Conservation (phyloP, 768 basidiomycete genomes). For the Lactarius pseudohatsudake region DNA sequence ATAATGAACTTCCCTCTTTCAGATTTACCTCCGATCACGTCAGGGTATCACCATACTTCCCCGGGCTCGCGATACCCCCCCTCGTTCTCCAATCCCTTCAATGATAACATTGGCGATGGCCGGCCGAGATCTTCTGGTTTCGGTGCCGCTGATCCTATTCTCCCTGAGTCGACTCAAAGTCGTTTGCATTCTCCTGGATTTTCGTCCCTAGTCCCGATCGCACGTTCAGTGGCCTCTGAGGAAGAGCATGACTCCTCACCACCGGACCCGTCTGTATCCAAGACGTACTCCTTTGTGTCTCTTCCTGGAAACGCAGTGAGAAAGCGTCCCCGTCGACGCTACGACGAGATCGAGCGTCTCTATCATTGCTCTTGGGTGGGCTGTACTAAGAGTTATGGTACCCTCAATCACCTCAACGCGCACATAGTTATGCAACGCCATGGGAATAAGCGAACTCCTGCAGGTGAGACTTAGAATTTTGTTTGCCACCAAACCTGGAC, state of each 20-base stretch:
- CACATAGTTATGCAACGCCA: conserved; percentile 99
- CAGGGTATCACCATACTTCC: conserved; percentile 12
- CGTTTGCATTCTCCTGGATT: conserved; percentile 23
- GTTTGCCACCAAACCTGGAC: conserved; percentile 9
- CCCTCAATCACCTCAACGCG: conserved; percentile 95
- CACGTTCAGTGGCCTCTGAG: conserved; percentile 29
- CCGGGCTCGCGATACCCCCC: conserved; percentile 15
- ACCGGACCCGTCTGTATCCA: conserved; percentile 36
- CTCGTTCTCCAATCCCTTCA: conserved; percentile 21
- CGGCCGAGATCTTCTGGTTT: conserved; percentile 24
- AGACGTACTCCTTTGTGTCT: conserved; percentile 81
- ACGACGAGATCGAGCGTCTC: conserved; percentile 94
- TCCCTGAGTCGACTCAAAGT: conserved; percentile 8
- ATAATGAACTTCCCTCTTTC: conserved; percentile 8
- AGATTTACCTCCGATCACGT: conserved; percentile 24
- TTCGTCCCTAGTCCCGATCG: conserved; percentile 20
- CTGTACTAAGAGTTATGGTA: conserved; percentile 84
- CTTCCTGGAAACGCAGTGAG: conserved; percentile 78
- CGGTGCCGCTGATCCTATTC: conserved; percentile 22
- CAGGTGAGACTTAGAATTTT: conserved; percentile 55
- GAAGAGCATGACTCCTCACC: conserved; percentile 28
- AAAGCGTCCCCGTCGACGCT: conserved; percentile 80
- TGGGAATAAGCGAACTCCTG: conserved; percentile 84
- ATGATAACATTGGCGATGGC: conserved; percentile 11
- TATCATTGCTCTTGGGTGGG: conserved; percentile 71